A percentile compares a stretch with the other conserved stretches of the same genome.
phyloP scores from a whole-genome alignment of 2,329 filamentous ascomycete species.

The Beauveria rudraprayagi region DNA sequence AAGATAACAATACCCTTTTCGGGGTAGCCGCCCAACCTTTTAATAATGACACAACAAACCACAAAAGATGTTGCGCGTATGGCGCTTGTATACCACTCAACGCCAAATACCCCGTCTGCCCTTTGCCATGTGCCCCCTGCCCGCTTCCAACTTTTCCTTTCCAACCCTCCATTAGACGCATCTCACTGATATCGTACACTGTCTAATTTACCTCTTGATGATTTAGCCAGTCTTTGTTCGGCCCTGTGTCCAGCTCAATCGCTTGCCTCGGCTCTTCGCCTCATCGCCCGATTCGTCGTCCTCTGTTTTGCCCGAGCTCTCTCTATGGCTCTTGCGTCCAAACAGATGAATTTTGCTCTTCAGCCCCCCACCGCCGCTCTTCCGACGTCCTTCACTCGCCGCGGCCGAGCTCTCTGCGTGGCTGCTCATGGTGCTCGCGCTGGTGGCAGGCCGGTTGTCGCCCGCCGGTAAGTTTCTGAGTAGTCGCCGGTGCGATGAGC shows the following conservation, averaged over 20 bases:
- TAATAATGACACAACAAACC: not conserved
- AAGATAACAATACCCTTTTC: not conserved
- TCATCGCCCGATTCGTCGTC: conserved; percentile 19
- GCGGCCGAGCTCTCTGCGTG: conserved; percentile 10
- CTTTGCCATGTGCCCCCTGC: not conserved
- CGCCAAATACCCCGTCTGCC: not conserved
- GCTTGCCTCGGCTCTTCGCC: conserved; percentile 13
- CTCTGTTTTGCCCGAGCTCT: conserved; percentile 15
- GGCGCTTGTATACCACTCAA: not conserved
- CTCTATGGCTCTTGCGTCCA: conserved; percentile 22
- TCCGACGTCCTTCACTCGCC: conserved; percentile 17
- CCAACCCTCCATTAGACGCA: not conserved
- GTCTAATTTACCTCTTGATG: not conserved
- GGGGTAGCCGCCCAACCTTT: not conserved
- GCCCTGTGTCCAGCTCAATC: conserved; percentile 14
- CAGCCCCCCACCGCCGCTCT: conserved; percentile 23
- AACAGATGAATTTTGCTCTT: conserved; percentile 29
- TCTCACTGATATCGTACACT: not conserved
- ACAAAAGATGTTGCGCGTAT: conserved; percentile 3
- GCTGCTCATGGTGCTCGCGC: conserved; percentile 22
- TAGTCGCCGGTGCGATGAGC: conserved; percentile 13
- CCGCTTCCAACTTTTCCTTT: not conserved
- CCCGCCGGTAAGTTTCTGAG: conserved; percentile 20
- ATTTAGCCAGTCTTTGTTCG: conserved; percentile 17
- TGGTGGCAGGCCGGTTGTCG: conserved; percentile 18